A percentile compares a stretch with the other conserved stretches of the same genome.
Conservation (phyloP, 176 grass and related monocot genomes). For the Juncus effusus region DNA sequence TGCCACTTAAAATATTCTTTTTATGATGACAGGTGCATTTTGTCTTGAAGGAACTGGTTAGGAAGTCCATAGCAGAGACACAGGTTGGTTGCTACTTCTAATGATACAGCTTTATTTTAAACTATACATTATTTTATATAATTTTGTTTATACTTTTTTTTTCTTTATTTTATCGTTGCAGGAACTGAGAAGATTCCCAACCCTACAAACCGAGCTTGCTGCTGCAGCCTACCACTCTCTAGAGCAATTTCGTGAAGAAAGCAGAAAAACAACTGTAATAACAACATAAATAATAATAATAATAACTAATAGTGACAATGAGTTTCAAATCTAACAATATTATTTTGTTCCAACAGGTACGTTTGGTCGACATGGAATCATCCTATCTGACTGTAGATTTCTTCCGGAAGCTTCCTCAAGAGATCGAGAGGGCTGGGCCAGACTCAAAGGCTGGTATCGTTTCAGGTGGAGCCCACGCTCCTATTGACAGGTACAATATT, state of each 20-base stretch:
- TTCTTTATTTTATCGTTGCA: conserved; percentile 24
- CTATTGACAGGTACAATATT: no score
- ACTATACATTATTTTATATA: neutral
- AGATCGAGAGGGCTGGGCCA: conserved; percentile 54
- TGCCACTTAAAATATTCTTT: conserved; percentile 21
- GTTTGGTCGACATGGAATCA: conserved; percentile 83
- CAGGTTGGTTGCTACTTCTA: conserved; percentile 47
- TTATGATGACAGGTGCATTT: conserved; percentile 57
- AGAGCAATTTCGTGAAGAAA: conserved; percentile 76
- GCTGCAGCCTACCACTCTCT: conserved; percentile 61
- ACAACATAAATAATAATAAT: no score
- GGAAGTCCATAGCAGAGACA: conserved; percentile 85
- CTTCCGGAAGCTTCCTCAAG: conserved; percentile 88
- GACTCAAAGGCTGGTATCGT: conserved; percentile 26
- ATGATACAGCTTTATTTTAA: neutral
- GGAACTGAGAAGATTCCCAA: conserved; percentile 87
- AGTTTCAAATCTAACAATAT: no score
- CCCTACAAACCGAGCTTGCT: conserved; percentile 77
- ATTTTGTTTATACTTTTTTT: no score
- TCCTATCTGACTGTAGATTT: conserved; percentile 85
- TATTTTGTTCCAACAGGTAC: conserved; percentile 13
- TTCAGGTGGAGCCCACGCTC: conserved; percentile 2
- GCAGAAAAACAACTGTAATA: conserved; percentile 53
- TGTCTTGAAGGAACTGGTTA: conserved; percentile 94
- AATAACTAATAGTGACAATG: no score